These are phyloP conservation scores for Ramularia endophylla DNA, from an alignment of 2,329 filamentous ascomycete genomes.

Conservation along the genomic window DNA sequence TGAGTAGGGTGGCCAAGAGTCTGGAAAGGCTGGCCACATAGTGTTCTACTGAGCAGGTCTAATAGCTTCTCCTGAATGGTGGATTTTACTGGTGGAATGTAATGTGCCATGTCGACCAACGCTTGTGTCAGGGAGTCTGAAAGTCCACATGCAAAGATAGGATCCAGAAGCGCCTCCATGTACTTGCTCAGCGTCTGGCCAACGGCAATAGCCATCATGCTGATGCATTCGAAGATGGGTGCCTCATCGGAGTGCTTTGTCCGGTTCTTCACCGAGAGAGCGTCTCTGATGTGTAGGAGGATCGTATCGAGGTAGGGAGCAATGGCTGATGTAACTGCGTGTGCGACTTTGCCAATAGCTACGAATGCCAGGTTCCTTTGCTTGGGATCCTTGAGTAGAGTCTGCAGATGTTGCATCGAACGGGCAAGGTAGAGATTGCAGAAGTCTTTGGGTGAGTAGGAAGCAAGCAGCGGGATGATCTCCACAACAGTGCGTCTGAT, in stretches of 20 bases:
- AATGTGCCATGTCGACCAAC: slow-evolving; percentile 96
- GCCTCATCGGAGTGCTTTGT: slow-evolving; percentile 56
- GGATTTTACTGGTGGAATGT: slow-evolving; percentile 89
- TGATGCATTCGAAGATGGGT: slow-evolving; percentile 96
- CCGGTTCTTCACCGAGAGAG: slow-evolving; percentile 71
- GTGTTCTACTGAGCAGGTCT: slow-evolving; percentile 88
- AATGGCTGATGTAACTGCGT: slow-evolving; percentile 92
- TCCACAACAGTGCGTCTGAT: slow-evolving; percentile 86
- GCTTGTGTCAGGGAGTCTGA: slow-evolving; percentile 93
- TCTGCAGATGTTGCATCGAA: slow-evolving; percentile 94
- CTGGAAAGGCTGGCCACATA: slow-evolving; percentile 88
- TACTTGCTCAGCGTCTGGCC: slow-evolving; percentile 97
- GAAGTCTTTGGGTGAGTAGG: slow-evolving; percentile 88
- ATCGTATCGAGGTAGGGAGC: slow-evolving; percentile 93
- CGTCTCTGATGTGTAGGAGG: slow-evolving; percentile 86
- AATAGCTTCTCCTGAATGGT: slow-evolving; percentile 91
- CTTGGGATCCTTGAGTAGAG: slow-evolving; percentile 90
- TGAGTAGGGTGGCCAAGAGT: slow-evolving; percentile 88
- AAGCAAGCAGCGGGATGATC: slow-evolving; percentile 86
- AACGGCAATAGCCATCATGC: slow-evolving; percentile 88
- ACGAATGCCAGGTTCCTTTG: slow-evolving; percentile 92
- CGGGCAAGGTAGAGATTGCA: slow-evolving; percentile 81
- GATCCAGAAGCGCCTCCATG: slow-evolving; percentile 90
- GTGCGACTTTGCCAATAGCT: slow-evolving; percentile 92
- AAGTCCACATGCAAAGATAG: slow-evolving; percentile 93